Evolutionary conservation across 192 early-diverging fungal species (phyloP), one percentile per base, ranked within the genome.

Genomic region (Polychytrium aggregatum): DNA sequence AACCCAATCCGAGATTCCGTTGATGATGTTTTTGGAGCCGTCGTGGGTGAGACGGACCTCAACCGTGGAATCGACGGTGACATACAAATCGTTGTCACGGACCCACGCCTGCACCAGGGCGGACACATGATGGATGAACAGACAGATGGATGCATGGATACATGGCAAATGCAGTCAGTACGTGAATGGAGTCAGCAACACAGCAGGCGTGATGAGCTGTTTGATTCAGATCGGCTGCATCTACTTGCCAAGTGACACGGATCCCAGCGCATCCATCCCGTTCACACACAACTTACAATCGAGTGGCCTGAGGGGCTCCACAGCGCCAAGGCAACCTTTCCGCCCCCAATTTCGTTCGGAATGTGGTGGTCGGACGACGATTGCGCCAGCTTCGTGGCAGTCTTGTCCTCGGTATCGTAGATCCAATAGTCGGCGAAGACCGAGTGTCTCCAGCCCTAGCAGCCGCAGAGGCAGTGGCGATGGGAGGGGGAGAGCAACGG

Each of bases 1-100:
- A 0, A 94, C 91, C 94, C 94, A 98, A 63, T 98, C 94, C n/a
- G 90, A 81, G 6, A 95, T 71, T 6, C 92, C 94, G 56, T 96
- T 96, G 52, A 92, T 85, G 18, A 94, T 73, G 22, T 67, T 73
- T 27, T 64, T 65, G 22, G 82, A 81, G 13, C 92, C 90, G 59
- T 95, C 92, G 41, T 67, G 74, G 1, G 94, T 98, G 27, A 96
- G 67, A 36, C 79, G 81, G 37, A 75, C 74, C 45, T 88, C 82
- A 14, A 68, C 60, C 24, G 60, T 33, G 3, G 55, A 59, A 53
- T 89, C 81, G 34, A 75, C 33, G 2, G 81, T 85, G 17, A 92
- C 70, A 61, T 82, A 87, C 7, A 98, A 29, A 53, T 98, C 78
- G 61, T 96, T 94, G 59, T 87, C 79, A 41, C 81, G 74, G 20